Evolutionary conservation across 331 rosid genomes (phyloP), one percentile per base, ranked within the genome.

Genomic region (Arachis monticola): DNA sequence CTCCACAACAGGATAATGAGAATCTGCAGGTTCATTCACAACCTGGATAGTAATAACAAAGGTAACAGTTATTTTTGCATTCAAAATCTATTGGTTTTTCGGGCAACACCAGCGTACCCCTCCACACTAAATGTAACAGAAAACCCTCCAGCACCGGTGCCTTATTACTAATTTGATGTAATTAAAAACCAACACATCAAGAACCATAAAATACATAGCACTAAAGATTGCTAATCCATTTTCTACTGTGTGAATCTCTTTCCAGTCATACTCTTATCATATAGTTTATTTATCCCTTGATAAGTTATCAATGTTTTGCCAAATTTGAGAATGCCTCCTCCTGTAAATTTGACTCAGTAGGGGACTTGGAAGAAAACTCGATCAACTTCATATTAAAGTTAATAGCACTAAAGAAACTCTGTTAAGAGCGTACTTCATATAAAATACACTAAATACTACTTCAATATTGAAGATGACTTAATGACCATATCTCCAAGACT

Each of bases 1-100:
- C 82, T 95, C 97, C 83, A 90, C 97, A 62, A 92, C 89, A 60
- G 99, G 96, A 78, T 91, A 92, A 80, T 88, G 99, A 76, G 84
- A 82, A 70, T 90, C 96, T 78, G 92, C 81, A 77, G 97, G 92
- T 81, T 90, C 97, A 79, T 92, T 95, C 80, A 92, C 91, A 80
- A 92, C 96, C 97, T 95, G 85, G 60, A 79, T 73, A 78, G 83
- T 50, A 83, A 81, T 35, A 76, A 66, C 55, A 74, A 8, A 45
- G 5, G 46, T 60, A 78, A 77, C 67, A 59, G 66, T 78, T 73
- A 74, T 47, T 58, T 58, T 77, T 6, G 14, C 38, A 77, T 62
- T 42, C 65, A 60, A 50, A 66, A 52, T 8, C 52, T 60, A 32
- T 51, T 45, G 51, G 42, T 60, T 40, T 32, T 65, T 40, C 38